Conservation (phyloP, 2,329 filamentous ascomycete genomes). For the Scedosporium apiospermum region DNA sequence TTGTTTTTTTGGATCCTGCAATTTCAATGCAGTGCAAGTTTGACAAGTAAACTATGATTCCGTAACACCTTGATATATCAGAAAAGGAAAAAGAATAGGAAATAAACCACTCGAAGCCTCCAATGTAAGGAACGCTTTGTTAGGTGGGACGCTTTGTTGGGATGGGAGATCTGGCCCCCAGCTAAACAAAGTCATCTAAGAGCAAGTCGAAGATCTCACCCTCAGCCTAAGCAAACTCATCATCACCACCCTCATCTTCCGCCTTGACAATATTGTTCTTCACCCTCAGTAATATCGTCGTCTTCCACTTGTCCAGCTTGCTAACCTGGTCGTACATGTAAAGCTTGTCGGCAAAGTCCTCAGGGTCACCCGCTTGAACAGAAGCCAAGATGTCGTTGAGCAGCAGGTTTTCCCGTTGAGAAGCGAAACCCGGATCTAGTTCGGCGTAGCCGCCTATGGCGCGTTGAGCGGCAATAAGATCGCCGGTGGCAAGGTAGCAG, state of each 20-base stretch:
- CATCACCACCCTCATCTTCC: constrained; percentile 24
- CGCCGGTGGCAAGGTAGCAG: constrained; percentile 67
- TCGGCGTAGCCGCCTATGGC: constrained; percentile 78
- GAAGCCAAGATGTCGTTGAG: constrained; percentile 67
- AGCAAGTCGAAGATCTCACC: background rate
- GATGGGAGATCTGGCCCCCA: background rate
- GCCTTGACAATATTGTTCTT: constrained; percentile 70
- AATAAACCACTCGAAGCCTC: background rate
- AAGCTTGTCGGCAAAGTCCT: constrained; percentile 75
- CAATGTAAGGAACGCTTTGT: background rate
- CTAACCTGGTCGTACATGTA: constrained; percentile 88
- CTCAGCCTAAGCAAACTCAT: constrained; percentile 11
- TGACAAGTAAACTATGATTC: background rate
- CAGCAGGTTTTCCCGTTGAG: constrained; percentile 72
- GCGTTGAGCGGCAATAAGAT: constrained; percentile 68
- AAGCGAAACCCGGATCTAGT: constrained; percentile 65
- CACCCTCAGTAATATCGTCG: constrained; percentile 67
- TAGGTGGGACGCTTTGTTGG: too few species aligned
- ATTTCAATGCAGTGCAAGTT: background rate
- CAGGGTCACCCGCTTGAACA: constrained; percentile 69
- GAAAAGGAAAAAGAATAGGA: background rate
- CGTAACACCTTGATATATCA: background rate
- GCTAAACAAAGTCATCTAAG: background rate
- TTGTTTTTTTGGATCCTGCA: background rate
- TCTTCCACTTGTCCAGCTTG: constrained; percentile 97